Percentiles rank a stretch among this genome's conserved stretches.
These are phyloP conservation scores for Cucurbita argyrosperma DNA, from an alignment of 306 rosid genomes.

Conservation along the genomic window DNA sequence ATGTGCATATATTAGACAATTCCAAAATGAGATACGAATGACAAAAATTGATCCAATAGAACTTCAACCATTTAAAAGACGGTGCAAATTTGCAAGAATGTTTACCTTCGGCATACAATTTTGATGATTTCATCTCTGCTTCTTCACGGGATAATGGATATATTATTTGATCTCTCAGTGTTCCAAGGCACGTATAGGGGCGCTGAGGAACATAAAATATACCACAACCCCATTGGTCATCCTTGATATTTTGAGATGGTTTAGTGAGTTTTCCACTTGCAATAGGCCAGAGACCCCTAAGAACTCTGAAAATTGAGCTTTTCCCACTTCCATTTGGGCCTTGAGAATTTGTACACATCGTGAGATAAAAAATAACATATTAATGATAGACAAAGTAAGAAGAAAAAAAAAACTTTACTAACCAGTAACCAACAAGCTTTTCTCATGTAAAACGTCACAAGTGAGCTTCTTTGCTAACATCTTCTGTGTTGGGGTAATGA, in stretches of 20 bases:
- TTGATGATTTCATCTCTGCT: slow-evolving; percentile 52
- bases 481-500: slow-evolving; percentile 79
- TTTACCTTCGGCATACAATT: slow-evolving; percentile 53
- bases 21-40: neutral
- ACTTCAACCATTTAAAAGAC: neutral
- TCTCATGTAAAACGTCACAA: slow-evolving; percentile 53
- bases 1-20: neutral
- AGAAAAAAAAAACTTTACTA: slow-evolving; percentile 14
- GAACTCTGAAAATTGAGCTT: slow-evolving; percentile 93
- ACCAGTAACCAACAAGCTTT: slow-evolving; percentile 95
- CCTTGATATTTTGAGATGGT: slow-evolving; percentile 43
- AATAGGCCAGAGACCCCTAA: slow-evolving; percentile 90
- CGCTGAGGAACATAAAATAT: slow-evolving; percentile 95
- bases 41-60: neutral
- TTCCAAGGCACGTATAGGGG: slow-evolving; percentile 92
- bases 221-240: slow-evolving; percentile 47
- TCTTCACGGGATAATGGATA: slow-evolving; percentile 81
- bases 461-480: slow-evolving; percentile 78
- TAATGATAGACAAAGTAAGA: neutral
- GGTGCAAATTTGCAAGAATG: neutral
- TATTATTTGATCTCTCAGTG: slow-evolving; percentile 93
- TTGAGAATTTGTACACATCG: slow-evolving; percentile 11
- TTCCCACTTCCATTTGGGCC: slow-evolving; percentile 99
- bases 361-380: slow-evolving; percentile 5
- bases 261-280: slow-evolving; percentile 55